Base-by-base conservation (phyloP, 2,329 filamentous ascomycete species). In the Microsporum audouinii region DNA sequence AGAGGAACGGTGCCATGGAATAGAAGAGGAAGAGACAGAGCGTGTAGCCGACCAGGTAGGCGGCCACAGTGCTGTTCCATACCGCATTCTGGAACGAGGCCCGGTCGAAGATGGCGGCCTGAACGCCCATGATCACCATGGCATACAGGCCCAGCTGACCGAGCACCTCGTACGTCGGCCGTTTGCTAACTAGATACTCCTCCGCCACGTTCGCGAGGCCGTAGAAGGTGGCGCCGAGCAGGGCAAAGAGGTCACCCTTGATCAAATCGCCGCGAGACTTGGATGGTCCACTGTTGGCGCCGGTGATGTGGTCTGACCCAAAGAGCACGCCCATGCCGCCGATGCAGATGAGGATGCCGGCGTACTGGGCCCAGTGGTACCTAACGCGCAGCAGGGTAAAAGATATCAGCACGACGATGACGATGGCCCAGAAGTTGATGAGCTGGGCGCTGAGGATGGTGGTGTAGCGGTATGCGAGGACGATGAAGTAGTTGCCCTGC, bases 381-480 rank as follows among this genome's bases (percentile, higher is more conserved):
- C 94, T 88, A 51, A 99, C 94, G 66, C 81, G 82, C 62, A 99
- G 83, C 65, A 86, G 66, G 31, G 31, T 36, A 76, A 95, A 91
- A 33, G 90, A 96, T 66, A 96, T 77, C 63, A 88, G 71, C 23
- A 97, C 90, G 27, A 99, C 94, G 64, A 92, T 86, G 58, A 95
- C 89, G 67, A 99, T 97, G 68, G 91, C 89, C 92, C 92, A 97
- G 78, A 97, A 97, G 80, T 96, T 96, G 77, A 99, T 90, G 59
- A 99, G 82, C 79, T 97, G 91, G 14, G 91, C 91, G 23, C 88
- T 94, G 57, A 97, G 82, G 68, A 96, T 87, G 69, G 91, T 96
- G 60, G 92, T 96, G 79, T 95, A 86, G 63, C 88, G 83, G 78
- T 97, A 99, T 3, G 92, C 94, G 57, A 96, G 82, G 58, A 99